Base-by-base conservation (phyloP, 208 protist genomes). In the Acanthamoeba healyi region DNA sequence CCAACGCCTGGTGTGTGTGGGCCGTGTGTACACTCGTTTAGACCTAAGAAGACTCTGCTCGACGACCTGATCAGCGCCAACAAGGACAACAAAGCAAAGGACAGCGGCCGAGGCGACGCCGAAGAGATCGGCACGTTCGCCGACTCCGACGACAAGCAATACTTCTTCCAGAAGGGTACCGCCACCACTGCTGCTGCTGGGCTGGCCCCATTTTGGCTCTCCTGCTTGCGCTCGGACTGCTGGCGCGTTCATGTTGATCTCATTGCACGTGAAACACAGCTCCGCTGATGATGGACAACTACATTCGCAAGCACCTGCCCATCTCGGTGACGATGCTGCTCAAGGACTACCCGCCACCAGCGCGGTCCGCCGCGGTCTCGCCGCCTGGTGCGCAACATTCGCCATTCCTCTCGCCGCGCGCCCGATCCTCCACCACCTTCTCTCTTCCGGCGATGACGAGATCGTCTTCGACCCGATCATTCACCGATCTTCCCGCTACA, bases 221-320 rank as follows among this genome's bases (percentile, higher is more conserved):
- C 51, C 14, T 26, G 12, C 17, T 10, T 26, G 17, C 17, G 17
- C 17, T 1, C 51, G 17, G 19, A 5, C 6, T 22, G 15, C 49
- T 10, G 6, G 19, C 51, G 51, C 4, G 46, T 49, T 12, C 17
- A 10, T 6, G 26, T 34, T 36, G 65, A 26, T 42, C 7, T 7
- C 0, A 22, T 29, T 22, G 19, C 26, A 29, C 26, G 40, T 32
- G 14, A 72, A 36, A 7, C 19, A 26, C 44, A 84, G 74, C 74
- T 32, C 74, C 74, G 29, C 19, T 84, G 42, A 84, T 84, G 74
- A 84, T 84, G 74, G 74, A 84, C n/a, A 84, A 84, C 46, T 84
- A 84, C 74, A 84, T 84, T 26, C 74, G 74, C 24, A 84, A 56
- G n/a, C 74, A 84, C 44, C 42, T 84, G 38, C 74, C 74, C 44